Base-by-base conservation (phyloP, 2,329 filamentous ascomycete species). In the Periglandula ipomoeae region DNA sequence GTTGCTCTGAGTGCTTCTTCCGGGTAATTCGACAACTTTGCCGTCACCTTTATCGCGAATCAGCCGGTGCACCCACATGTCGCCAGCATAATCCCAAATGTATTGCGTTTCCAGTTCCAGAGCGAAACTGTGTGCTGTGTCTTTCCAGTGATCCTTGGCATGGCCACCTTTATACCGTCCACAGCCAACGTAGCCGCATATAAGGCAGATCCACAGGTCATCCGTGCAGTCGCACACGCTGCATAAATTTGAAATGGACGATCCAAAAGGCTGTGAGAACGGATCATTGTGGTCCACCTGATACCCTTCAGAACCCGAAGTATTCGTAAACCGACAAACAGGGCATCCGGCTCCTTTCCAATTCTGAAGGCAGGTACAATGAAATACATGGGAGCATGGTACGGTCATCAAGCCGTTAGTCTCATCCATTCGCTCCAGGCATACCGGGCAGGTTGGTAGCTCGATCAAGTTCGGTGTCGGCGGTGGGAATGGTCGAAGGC, bases 361-460 rank as follows among this genome's bases (percentile, higher is more conserved):
- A 62, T 93, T 97, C 61, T 95, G 87, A 1, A 98, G 74, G 66
- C 93, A 98, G 1, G 85, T 90, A 62, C 93, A 97, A 65, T 98
- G 93, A 62, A 98, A 98, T 46, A 97, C 89, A 60, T 98, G 93
- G 60, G 97, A 91, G 63, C 93, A 98, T 26, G 94, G 84, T 37
- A 97, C 97, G 1, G 93, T 98, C 62, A 98, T 80, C 2, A 98
- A 74, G 0, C 93, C 93, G 0, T 89, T 94, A 0, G 90, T 96
- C 64, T 97, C 91, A 60, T 98, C 93, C 93, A 98, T 98, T 43
- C 91, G 84, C 65, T 98, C 93, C 5, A 98, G 76, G 56, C 93
- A 98, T 9, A 98, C 93, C 0, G 93, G 90, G 55, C 93, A 98
- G 1, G 93, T 97, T 2, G 93, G 93, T 11, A 98, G 72, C 68